These are phyloP conservation scores for Actinomortierella wolfii DNA, from an alignment of 371 early-diverging fungal species.

Conservation along the genomic window DNA sequence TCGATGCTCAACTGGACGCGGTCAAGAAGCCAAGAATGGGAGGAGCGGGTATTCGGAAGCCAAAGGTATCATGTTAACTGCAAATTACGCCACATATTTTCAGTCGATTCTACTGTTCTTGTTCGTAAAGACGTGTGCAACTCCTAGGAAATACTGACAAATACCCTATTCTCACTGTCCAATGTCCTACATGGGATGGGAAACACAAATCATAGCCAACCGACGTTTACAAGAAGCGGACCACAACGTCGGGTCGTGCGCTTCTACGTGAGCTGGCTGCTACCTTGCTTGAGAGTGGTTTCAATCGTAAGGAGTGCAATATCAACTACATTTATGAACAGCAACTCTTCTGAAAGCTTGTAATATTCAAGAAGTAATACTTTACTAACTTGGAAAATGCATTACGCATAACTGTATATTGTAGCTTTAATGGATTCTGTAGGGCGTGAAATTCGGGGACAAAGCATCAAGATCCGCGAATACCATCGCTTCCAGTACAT, in stretches of 20 bases:
- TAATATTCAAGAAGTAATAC: too few species aligned
- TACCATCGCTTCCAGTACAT: conserved; percentile 50
- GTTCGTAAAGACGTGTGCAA: too few species aligned
- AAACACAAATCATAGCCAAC: conserved; percentile 21
- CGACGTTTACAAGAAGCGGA: conserved; percentile 25
- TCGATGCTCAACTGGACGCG: conserved; percentile 35
- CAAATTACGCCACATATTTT: background rate
- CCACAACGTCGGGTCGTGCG: conserved; percentile 16
- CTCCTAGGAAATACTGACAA: too few species aligned
- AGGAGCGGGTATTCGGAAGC: conserved; percentile 11
- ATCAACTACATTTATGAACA: background rate
- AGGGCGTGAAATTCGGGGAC: conserved; percentile 63
- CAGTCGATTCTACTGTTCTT: background rate
- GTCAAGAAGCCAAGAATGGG: conserved; percentile 23
- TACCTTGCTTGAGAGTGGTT: conserved; percentile 60
- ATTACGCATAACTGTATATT: conserved; percentile 1
- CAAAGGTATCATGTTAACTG: conserved; percentile 12
- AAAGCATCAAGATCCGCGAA: conserved; percentile 58
- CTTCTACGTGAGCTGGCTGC: conserved; percentile 18
- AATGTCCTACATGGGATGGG: too few species aligned
- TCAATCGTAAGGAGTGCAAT: conserved; percentile 57
- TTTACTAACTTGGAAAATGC: background rate
- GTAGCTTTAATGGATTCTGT: conserved; percentile 62
- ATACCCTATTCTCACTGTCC: too few species aligned
- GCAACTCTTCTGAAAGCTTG: too few species aligned